Conservation (phyloP, 345 rosid species). For the Lepidium sativum region DNA sequence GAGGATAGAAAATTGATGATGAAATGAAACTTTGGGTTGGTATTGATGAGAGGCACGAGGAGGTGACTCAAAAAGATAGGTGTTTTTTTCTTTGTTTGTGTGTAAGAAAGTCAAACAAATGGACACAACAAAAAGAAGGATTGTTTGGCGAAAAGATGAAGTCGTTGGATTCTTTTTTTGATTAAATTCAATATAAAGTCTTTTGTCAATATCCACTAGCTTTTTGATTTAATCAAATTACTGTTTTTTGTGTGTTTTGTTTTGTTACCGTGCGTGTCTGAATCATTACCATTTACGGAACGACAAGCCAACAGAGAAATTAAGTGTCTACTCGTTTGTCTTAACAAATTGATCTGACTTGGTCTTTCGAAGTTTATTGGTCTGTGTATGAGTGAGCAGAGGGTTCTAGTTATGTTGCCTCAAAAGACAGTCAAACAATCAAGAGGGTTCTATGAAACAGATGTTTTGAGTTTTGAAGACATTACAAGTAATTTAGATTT, state of each 20-base stretch:
- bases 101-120: slow-evolving; percentile 23
- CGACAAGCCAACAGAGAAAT: slow-evolving; percentile 17
- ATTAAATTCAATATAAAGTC: not conserved
- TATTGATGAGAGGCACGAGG: slow-evolving; percentile 20
- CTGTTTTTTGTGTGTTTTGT: not conserved
- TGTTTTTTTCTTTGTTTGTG: not conserved
- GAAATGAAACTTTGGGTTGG: slow-evolving; percentile 5
- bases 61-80: slow-evolving; percentile 7
- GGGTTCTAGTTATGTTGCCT: too few relatives aligned
- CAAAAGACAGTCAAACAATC: too few relatives aligned
- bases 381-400: not conserved
- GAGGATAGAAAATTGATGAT: slow-evolving; percentile 2
- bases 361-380: too few relatives aligned
- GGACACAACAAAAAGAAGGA: not conserved
- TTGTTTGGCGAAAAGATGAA: too few relatives aligned
- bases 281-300: not conserved
- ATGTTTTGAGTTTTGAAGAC: too few relatives aligned
- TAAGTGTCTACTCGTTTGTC: not conserved
- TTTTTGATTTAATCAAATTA: not conserved
- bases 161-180: slow-evolving; percentile 23
- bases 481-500: too few relatives aligned
- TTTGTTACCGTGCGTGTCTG: not conserved
- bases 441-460: too few relatives aligned
- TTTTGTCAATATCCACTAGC: slow-evolving; percentile 1
- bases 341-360: not conserved